A percentile compares a stretch with the other conserved stretches of the same genome.
Conservation (phyloP, 768 basidiomycete genomes). For the Mycena alexandri region DNA sequence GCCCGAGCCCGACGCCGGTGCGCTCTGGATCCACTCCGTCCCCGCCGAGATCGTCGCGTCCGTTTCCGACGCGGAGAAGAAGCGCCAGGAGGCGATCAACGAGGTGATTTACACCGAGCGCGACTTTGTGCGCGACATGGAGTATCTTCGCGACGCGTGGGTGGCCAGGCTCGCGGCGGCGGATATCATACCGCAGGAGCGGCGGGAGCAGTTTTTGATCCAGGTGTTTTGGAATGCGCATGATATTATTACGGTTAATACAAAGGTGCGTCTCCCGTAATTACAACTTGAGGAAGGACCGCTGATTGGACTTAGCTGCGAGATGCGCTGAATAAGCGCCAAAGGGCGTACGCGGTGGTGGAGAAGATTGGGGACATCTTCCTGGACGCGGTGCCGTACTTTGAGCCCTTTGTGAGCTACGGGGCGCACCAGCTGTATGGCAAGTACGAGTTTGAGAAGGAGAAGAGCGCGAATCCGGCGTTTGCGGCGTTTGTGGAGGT, state of each 20-base stretch:
- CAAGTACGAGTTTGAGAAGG: constrained; percentile 99
- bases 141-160: constrained; percentile 98
- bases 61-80: constrained; percentile 94
- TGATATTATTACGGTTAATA: constrained; percentile 94
- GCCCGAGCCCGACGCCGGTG: constrained; percentile 61
- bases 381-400: constrained; percentile 86
- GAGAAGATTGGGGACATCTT: constrained; percentile 93
- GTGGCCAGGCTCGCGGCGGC: constrained; percentile 83
- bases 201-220: constrained; percentile 86
- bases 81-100: constrained; percentile 97
- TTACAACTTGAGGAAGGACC: no score
- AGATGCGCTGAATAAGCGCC: constrained; percentile 93
- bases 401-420: constrained; percentile 94
- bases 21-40: constrained; percentile 96
- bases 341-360: constrained; percentile 95
- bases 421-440: constrained; percentile 98
- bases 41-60: constrained; percentile 94
- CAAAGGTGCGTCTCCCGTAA: constrained; percentile 41
- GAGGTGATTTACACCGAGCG: constrained; percentile 96
- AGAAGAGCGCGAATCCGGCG: constrained; percentile 91
- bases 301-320: constrained; percentile 63
- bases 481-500: constrained; percentile 98
- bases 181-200: constrained; percentile 80
- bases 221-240: constrained; percentile 99
- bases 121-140: constrained; percentile 98